A percentile compares a stretch with the other conserved stretches of the same genome.
Conservation (phyloP, 129 eudicot species). For the Flaveria ramosissima region DNA sequence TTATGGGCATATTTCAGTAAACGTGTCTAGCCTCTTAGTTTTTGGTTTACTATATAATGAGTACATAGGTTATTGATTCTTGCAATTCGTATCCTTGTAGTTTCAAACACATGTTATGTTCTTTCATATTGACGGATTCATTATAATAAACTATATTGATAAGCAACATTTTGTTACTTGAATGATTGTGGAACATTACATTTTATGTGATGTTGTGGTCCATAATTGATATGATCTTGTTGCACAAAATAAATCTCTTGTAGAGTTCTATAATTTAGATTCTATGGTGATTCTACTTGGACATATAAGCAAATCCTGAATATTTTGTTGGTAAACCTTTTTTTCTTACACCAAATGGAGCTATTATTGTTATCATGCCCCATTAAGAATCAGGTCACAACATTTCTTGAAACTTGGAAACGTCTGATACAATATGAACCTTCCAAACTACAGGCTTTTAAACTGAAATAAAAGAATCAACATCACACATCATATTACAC, state of each 20-base stretch:
- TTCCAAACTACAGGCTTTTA: not conserved
- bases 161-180: too few relatives aligned
- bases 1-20: not conserved
- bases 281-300: not conserved
- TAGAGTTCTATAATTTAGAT: not conserved
- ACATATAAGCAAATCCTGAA: not conserved
- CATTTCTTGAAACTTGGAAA: not conserved
- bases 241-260: not conserved
- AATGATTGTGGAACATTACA: not conserved
- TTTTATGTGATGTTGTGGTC: not conserved
- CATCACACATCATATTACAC: not conserved
- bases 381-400: not conserved
- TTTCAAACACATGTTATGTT: not conserved
- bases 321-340: not conserved
- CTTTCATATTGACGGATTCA: slow-evolving; percentile 4
- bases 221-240: not conserved
- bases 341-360: not conserved
- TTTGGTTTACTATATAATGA: not conserved
- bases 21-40: not conserved
- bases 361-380: not conserved
- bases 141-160: not conserved
- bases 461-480: not conserved
- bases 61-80: not conserved
- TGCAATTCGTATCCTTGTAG: too few relatives aligned
- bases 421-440: not conserved